These are phyloP conservation scores for Lipomyces yarrowii DNA, from an alignment of 1,139 yeast genomes.

Conservation along the genomic window DNA sequence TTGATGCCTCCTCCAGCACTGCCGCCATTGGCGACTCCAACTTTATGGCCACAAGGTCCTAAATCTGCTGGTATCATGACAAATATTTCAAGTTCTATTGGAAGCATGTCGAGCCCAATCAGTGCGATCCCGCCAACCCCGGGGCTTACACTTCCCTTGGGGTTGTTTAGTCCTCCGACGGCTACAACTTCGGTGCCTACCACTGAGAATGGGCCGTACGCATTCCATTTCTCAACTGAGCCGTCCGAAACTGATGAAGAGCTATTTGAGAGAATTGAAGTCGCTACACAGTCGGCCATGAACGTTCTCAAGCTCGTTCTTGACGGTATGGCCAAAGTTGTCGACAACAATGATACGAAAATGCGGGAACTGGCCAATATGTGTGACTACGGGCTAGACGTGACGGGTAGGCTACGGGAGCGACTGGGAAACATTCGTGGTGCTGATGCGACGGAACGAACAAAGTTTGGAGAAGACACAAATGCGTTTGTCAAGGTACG, in stretches of 20 bases:
- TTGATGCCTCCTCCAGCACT: constrained; percentile 16
- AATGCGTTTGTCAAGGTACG: constrained; percentile 81
- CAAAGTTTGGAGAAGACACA: constrained; percentile 82
- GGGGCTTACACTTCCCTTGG: constrained; percentile 10
- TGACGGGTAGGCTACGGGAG: constrained; percentile 66
- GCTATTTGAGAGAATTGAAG: constrained; percentile 69
- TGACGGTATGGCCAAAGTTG: constrained; percentile 67
- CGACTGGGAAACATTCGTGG: constrained; percentile 58
- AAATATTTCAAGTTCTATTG: constrained; percentile 12
- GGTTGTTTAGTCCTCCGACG: constrained; percentile 12
- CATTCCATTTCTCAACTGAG: constrained; percentile 27
- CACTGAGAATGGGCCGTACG: constrained; percentile 19
- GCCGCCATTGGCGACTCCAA: constrained; percentile 20
- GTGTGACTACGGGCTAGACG: constrained; percentile 80
- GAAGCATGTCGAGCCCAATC: constrained; percentile 23
- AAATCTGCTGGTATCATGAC: constrained; percentile 19
- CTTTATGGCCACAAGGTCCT: constrained; percentile 16
- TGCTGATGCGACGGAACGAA: constrained; percentile 56
- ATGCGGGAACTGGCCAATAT: constrained; percentile 77
- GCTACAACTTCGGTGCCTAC: constrained; percentile 22
- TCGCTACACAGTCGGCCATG: constrained; percentile 77
- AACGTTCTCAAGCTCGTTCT: constrained; percentile 78
- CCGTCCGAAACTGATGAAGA: constrained; percentile 68
- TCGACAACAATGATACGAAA: constrained; percentile 41
- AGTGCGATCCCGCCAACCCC: constrained; percentile 33